Conservation (phyloP, 2,329 filamentous ascomycete genomes). For the Emericellopsis atlantica region DNA sequence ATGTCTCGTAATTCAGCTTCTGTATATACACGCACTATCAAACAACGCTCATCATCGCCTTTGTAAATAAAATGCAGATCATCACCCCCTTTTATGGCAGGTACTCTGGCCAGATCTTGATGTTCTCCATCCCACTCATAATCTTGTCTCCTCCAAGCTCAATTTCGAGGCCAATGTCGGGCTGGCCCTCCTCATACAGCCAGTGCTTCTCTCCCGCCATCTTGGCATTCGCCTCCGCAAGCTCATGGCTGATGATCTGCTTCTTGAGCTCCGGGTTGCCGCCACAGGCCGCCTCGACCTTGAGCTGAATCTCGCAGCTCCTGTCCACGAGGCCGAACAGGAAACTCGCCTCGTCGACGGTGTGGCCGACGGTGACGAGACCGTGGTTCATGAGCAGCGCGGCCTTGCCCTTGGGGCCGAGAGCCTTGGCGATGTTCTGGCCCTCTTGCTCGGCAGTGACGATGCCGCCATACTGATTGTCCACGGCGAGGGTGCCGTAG, state of each 20-base stretch:
- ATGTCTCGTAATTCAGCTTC: too few species aligned
- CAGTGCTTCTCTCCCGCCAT: slow-evolving; percentile 33
- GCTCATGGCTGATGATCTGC: slow-evolving; percentile 24
- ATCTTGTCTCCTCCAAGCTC: slow-evolving; percentile 21
- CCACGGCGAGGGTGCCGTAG: slow-evolving; percentile 48
- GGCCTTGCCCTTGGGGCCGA: slow-evolving; percentile 45
- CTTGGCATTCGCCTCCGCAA: slow-evolving; percentile 23
- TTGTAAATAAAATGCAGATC: too few species aligned
- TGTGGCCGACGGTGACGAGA: slow-evolving; percentile 55
- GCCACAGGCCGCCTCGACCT: slow-evolving; percentile 51
- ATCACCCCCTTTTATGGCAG: neutral
- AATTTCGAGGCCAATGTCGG: slow-evolving; percentile 32
- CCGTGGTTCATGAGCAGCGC: slow-evolving; percentile 62
- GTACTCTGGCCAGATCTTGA: slow-evolving; percentile 6
- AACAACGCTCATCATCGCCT: too few species aligned
- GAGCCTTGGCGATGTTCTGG: slow-evolving; percentile 45
- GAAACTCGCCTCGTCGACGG: slow-evolving; percentile 64
- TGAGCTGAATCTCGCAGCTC: slow-evolving; percentile 54
- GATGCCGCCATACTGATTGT: slow-evolving; percentile 42
- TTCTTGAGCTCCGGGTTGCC: slow-evolving; percentile 25
- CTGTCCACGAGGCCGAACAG: slow-evolving; percentile 57
- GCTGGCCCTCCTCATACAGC: slow-evolving; percentile 32
- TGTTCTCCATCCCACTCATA: slow-evolving; percentile 10
- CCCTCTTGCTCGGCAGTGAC: slow-evolving; percentile 53
- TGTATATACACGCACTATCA: too few species aligned